These are phyloP conservation scores for Agrocybe pediades DNA, from an alignment of 768 basidiomycete genomes.

Conservation along the genomic window DNA sequence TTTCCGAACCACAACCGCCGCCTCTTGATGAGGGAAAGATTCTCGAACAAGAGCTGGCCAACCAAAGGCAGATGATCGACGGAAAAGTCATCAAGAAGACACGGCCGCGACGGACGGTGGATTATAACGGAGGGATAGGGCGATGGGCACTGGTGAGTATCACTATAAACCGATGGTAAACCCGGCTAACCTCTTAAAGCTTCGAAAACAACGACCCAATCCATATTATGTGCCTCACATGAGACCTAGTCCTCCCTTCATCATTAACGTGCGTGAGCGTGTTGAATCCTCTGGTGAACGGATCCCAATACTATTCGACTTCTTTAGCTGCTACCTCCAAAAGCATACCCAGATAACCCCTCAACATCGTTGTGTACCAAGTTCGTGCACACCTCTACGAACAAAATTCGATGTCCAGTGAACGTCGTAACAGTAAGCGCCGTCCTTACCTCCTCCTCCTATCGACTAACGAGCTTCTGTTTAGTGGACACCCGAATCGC, in stretches of 20 bases:
- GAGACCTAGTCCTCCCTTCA: slow-evolving; percentile 84
- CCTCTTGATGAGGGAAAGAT: slow-evolving; percentile 75
- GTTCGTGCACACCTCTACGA: slow-evolving; percentile 97
- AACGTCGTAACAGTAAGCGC: slow-evolving; percentile 89
- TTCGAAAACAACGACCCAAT: slow-evolving; percentile 79
- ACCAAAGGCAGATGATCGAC: slow-evolving; percentile 69
- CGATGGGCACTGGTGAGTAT: slow-evolving; percentile 79
- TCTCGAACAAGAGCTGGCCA: slow-evolving; percentile 79
- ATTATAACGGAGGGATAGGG: slow-evolving; percentile 88
- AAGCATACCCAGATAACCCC: slow-evolving; percentile 88
- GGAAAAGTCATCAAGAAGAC: slow-evolving; percentile 89
- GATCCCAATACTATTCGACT: slow-evolving; percentile 15
- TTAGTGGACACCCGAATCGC: slow-evolving; percentile 97
- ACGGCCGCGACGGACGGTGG: slow-evolving; percentile 90
- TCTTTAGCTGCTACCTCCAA: slow-evolving; percentile 84
- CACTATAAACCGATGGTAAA: neutral
- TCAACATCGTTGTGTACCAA: slow-evolving; percentile 96
- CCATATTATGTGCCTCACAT: slow-evolving; percentile 74
- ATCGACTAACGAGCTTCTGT: slow-evolving; percentile 5
- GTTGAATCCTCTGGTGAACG: slow-evolving; percentile 15
- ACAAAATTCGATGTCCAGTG: slow-evolving; percentile 97
- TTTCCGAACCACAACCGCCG: slow-evolving; percentile 76
- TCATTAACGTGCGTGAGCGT: slow-evolving; percentile 75
- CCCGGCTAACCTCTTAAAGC: slow-evolving; percentile 36
- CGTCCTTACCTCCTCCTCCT: neutral